Evolutionary conservation across 495 filamentous ascomycete species (phyloP), one percentile per base, ranked within the genome.

Genomic region (Immersiella caudata): DNA sequence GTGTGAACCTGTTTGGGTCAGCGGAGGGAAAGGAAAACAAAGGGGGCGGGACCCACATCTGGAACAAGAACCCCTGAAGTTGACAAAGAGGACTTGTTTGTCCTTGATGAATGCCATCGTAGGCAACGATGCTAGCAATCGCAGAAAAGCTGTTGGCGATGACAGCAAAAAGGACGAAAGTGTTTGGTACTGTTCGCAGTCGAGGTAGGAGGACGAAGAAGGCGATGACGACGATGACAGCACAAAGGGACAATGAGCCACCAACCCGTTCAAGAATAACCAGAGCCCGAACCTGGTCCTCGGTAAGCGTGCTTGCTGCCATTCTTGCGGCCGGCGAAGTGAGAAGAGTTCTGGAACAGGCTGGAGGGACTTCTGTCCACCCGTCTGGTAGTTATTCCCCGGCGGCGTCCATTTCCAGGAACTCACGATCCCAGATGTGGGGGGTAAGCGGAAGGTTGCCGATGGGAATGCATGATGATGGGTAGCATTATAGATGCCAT

Each of bases 141-240:
- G 89, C 92, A 50, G 89, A 84, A 66, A 88, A 79, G 1, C 92
- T 75, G 69, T 94, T 95, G 29, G 90, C 90, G 73, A 89, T 88
- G 4, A 88, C 89, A 1, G 91, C 90, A 74, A 88, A 92, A 71
- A 93, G 90, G 14, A 93, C 84, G 6, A 95, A 83, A 0, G 89
- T 85, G 69, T 93, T 94, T 67, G 92, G 91, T 3, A 91, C 88
- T 65, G 90, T 92, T 35, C 89, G 83, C 58, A 90, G 83, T 33
- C 78, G 75, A 21, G 74, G 77, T 29, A 82, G 84, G 0, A 80
- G 62, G 3, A 85, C 74, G 71, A 90, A 94, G 40, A 90, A 90
- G 21, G 84, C 68, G 52, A 94, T 83, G 18, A 95, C 89, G 63
- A 90, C 83, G 26, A 87, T 72, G 6, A 90, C 87, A 9, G 85